Percentiles rank a stretch among this genome's conserved stretches.
These are phyloP conservation scores for Microcos paniculata DNA, from an alignment of 345 rosid species.

Conservation along the genomic window DNA sequence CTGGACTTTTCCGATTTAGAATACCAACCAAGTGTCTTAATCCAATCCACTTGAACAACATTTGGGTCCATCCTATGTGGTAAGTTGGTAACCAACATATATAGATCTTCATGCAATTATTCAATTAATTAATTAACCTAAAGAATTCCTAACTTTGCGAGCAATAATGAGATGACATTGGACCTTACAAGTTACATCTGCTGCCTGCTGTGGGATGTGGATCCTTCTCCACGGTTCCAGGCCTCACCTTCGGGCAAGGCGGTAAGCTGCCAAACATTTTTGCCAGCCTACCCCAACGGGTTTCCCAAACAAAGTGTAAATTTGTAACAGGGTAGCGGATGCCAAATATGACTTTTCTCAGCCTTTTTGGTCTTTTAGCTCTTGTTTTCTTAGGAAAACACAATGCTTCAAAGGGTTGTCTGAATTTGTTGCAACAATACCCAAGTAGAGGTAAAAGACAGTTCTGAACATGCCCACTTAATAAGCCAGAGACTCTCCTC, in stretches of 20 bases:
- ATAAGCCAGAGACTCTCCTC: neutral
- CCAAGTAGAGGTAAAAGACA: neutral
- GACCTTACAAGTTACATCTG: slow-evolving; percentile 15
- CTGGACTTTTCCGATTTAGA: slow-evolving; percentile 1
- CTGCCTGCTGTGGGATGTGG: neutral
- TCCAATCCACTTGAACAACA: slow-evolving; percentile 1
- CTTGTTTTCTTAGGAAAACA: neutral
- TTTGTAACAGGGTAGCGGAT: neutral
- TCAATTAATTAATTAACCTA: neutral
- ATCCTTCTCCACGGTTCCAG: slow-evolving; percentile 1
- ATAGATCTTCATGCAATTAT: neutral
- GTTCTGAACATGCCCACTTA: neutral
- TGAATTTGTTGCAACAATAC: neutral
- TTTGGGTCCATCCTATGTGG: slow-evolving; percentile 18
- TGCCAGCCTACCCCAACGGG: neutral
- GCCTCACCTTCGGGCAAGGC: neutral
- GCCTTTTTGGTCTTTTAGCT: neutral
- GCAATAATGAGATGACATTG: neutral
- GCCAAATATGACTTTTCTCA: neutral
- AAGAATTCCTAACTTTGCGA: neutral
- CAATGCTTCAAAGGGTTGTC: neutral
- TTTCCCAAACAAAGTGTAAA: neutral
- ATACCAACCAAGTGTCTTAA: neutral
- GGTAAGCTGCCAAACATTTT: no score
- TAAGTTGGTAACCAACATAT: neutral